These are phyloP conservation scores for Lasiodiplodia theobromae DNA, from an alignment of 2,329 filamentous ascomycete genomes.

Conservation along the genomic window DNA sequence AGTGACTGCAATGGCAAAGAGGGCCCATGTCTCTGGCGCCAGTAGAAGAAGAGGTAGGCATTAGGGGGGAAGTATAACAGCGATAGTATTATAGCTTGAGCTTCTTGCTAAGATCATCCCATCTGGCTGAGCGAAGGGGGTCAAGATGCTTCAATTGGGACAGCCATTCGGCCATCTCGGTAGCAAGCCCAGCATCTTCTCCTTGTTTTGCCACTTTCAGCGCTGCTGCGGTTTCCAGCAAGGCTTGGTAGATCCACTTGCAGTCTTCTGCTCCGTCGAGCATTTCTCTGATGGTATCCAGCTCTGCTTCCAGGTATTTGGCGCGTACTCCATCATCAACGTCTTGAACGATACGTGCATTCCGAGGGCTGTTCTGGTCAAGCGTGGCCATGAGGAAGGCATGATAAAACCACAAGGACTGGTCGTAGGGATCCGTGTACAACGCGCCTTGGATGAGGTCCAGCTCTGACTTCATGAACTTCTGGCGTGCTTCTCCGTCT, in stretches of 20 bases:
- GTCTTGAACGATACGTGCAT: slow-evolving; percentile 68
- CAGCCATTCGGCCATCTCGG: slow-evolving; percentile 63
- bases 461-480: slow-evolving; percentile 80
- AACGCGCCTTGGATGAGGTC: slow-evolving; percentile 77
- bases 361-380: slow-evolving; percentile 58
- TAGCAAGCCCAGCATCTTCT: slow-evolving; percentile 60
- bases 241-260: slow-evolving; percentile 89
- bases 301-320: slow-evolving; percentile 71
- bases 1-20: not conserved
- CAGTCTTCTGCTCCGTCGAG: slow-evolving; percentile 71
- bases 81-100: slow-evolving; percentile 18
- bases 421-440: slow-evolving; percentile 90
- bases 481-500: slow-evolving; percentile 66
- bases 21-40: not conserved
- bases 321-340: slow-evolving; percentile 68
- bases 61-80: not conserved
- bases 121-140: slow-evolving; percentile 75
- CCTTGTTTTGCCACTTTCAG: not conserved
- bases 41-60: not conserved
- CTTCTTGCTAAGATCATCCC: slow-evolving; percentile 62
- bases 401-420: slow-evolving; percentile 97
- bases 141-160: slow-evolving; percentile 72
- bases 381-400: slow-evolving; percentile 78
- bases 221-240: slow-evolving; percentile 74
- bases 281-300: slow-evolving; percentile 76